Evolutionary conservation across 495 filamentous ascomycete species (phyloP).

Genomic region (Polyplosphaeria fusca): DNA sequence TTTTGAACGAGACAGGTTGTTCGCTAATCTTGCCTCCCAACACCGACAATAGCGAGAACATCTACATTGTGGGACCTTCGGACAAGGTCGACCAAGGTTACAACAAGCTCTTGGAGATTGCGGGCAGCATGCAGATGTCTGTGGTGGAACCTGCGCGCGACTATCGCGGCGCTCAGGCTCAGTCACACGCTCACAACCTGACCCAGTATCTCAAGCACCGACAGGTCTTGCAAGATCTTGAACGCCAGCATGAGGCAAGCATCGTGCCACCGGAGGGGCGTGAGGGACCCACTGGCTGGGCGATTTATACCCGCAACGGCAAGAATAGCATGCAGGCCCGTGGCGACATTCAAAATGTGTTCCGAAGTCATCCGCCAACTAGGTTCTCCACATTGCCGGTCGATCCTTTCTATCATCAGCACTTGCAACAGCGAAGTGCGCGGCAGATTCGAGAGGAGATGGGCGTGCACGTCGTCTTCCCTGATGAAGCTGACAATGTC

Average conservation of each 20-base stretch:
- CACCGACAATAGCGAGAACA: conserved; percentile 69
- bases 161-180: conserved; percentile 66
- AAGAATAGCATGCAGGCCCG: conserved; percentile 79
- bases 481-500: conserved; percentile 57
- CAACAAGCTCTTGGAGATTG: conserved; percentile 76
- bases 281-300: conserved; percentile 68
- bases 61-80: conserved; percentile 78
- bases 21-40: conserved; percentile 73
- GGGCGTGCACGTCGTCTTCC: conserved; percentile 76
- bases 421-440: conserved; percentile 62
- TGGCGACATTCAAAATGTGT: conserved; percentile 73
- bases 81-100: conserved; percentile 68
- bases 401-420: conserved; percentile 83
- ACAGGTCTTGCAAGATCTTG: conserved; percentile 72
- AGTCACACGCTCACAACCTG: conserved; percentile 75
- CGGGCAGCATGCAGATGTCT: conserved; percentile 73
- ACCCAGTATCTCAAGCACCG: conserved; percentile 78
- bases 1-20: conserved; percentile 88
- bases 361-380: conserved; percentile 75
- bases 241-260: conserved; percentile 71
- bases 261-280: conserved; percentile 69
- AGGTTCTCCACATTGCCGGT: conserved; percentile 66
- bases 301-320: conserved; percentile 77
- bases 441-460: conserved; percentile 65
- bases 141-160: conserved; percentile 74